Evolutionary conservation across 2,329 filamentous ascomycete species (phyloP), one percentile per base, ranked within the genome.

Genomic region (Penicillium sclerotigenum): DNA sequence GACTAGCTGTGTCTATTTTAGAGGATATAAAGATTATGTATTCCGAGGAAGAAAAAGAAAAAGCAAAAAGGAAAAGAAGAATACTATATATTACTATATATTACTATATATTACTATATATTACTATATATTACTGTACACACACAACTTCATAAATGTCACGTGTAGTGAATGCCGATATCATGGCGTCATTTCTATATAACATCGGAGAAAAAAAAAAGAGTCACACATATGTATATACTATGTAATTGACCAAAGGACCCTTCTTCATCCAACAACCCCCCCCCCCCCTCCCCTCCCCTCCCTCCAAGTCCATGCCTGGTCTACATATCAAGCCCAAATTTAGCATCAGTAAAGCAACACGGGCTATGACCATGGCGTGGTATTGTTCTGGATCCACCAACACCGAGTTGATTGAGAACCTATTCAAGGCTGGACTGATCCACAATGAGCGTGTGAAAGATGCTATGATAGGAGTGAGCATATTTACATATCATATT

Each of bases 351-450:
- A 33, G 5, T 31, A 59, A 47, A 47, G 31, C 16, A 43, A 54
- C 20, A 55, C 65, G 47, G 47, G 37, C 49, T 28, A 47, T 60
- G 24, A 64, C 60, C 57, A 97, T 99, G 94, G 92, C 93, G 57
- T 99, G 94, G 94, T 84, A 85, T 63, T 91, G 89, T 73, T 89
- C 87, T 7, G 93, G 91, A 58, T 76, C 77, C 5, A 84, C 85
- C 28, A 97, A 97, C 72, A 75, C 77, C 38, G 86, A 86, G 54
- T 81, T 99, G 47, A 80, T 97, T 59, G 82, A 87, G 64, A 96
- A 96, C 71, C 81, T 99, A 55, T 86, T 79, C 71, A 80, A 76
- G 38, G 84, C 89, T 65, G 82, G 82, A 3, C 79, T 97, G 51
- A 91, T 97, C 63, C 87, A 81, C n/a, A 83, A 86, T 59, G 75